Base-by-base conservation (phyloP, 495 filamentous ascomycete genomes). In the Hypomontagnella monticulosa region DNA sequence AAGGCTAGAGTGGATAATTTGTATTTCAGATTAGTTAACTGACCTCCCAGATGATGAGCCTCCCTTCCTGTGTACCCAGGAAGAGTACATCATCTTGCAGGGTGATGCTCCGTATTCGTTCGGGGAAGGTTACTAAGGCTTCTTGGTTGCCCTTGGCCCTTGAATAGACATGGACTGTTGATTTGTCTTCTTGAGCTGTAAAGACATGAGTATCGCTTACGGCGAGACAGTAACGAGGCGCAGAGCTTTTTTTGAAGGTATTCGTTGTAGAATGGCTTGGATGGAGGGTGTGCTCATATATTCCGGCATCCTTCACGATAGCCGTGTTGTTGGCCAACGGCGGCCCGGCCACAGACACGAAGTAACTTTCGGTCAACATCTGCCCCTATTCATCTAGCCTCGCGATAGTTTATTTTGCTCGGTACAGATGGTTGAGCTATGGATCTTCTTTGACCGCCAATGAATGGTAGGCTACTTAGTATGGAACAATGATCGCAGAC, bases 31-130 rank as follows among this genome's bases (percentile, higher is more conserved):
- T n/a, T n/a, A n/a, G n/a, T n/a, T n/a, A n/a, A n/a, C n/a, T n/a
- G 71, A 95, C 92, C 90, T 99, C 95, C 95, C 95, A 99, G 9
- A 96, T 74, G 69, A 96, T 89, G 57, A 98, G 71, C 50, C 93
- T 87, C 12, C 95, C 95, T 58, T 91, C 90, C 42, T 89, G 88
- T 1, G 92, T 95, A n/a, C 95, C 95, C 46, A 97, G 73, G 58
- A 93, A 81, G 56, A 99, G 77, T 37, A 95, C 83, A 48, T 90
- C 88, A 72, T 80, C 87, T 75, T 66, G 82, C 76, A 80, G 78
- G 56, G 73, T 83, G 71, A 94, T 75, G 78, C 89, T 91, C 66
- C 84, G 90, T 71, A 95, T 92, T 67, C 89, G 86, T 77, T 96
- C 93, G 5, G 86, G 88, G 61, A 97, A 97, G 2, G 92, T 90